Evolutionary conservation across 75 land plant species (phyloP).

Genomic region (Sequoiadendron giganteum): DNA sequence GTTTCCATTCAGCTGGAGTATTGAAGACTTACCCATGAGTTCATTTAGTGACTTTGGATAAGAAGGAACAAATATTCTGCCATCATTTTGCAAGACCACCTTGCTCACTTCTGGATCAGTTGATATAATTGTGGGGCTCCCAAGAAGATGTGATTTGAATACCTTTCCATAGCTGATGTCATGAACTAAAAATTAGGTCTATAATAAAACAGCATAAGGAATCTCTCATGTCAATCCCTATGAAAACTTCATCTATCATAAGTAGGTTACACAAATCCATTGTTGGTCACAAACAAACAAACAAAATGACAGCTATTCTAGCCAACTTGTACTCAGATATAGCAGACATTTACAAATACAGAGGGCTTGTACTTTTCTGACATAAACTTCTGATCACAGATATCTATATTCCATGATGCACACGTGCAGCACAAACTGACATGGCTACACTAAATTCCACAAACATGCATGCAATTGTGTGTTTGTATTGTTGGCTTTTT

Average conservation of each 20-base stretch:
- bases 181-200: background rate
- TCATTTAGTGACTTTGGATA: conserved; percentile 69
- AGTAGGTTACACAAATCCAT: background rate
- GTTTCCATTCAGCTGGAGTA: conserved; percentile 48
- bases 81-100: conserved; percentile 60
- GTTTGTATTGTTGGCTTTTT: background rate
- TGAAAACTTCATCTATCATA: background rate
- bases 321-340: background rate
- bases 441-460: background rate
- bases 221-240: background rate
- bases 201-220: background rate
- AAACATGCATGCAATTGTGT: background rate
- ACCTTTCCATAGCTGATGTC: conserved; percentile 62
- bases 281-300: background rate
- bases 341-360: background rate
- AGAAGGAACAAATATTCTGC: conserved; percentile 46
- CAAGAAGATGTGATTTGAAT: conserved; percentile 72
- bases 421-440: background rate
- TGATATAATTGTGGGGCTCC: conserved; percentile 56
- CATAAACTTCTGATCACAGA: background rate
- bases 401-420: background rate
- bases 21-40: conserved; percentile 65
- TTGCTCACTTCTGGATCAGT: conserved; percentile 69
- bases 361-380: background rate
- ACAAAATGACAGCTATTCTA: background rate